Conservation (phyloP, 163 green algal species). For the Scenedesmus sp. region DNA sequence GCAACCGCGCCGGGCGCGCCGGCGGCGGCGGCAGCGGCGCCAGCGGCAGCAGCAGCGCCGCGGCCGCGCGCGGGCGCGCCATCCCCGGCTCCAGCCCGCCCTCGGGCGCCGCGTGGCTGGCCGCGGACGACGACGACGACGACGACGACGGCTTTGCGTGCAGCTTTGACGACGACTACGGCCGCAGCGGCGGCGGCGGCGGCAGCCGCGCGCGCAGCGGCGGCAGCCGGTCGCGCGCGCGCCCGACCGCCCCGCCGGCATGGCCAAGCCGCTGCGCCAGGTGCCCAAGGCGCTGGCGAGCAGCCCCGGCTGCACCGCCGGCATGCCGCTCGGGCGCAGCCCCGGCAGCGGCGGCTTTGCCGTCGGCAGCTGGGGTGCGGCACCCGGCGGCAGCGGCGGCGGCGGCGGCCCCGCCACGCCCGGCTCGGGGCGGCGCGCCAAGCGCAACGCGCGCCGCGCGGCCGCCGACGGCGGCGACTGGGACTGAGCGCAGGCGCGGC, state of each 20-base stretch:
- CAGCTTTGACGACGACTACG: background rate
- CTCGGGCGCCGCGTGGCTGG: background rate
- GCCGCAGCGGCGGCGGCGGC: background rate
- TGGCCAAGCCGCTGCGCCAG: slow-evolving; percentile 16
- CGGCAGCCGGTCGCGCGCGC: background rate
- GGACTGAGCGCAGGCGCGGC: background rate
- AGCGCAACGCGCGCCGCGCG: slow-evolving; percentile 25
- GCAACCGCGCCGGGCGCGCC: slow-evolving; percentile 1
- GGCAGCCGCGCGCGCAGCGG: slow-evolving; percentile 14
- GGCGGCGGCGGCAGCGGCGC: background rate
- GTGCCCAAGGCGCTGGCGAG: background rate
- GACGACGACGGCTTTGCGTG: slow-evolving; percentile 18
- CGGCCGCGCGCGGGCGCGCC: too few species aligned
- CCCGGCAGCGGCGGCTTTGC: slow-evolving; percentile 11
- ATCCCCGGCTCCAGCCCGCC: background rate
- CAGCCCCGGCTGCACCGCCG: background rate
- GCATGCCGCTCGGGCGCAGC: slow-evolving; percentile 21
- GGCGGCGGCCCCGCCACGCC: slow-evolving; percentile 6
- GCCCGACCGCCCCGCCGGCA: slow-evolving; percentile 5
- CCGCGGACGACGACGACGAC: slow-evolving; percentile 13
- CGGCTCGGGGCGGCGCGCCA: slow-evolving; percentile 25
- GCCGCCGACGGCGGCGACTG: slow-evolving; percentile 22
- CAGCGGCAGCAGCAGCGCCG: background rate
- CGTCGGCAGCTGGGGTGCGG: slow-evolving; percentile 17
- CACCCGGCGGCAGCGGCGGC: background rate